phyloP scores from a whole-genome alignment of 768 basidiomycete genomes.

The Pleurotus tuber-regium region DNA sequence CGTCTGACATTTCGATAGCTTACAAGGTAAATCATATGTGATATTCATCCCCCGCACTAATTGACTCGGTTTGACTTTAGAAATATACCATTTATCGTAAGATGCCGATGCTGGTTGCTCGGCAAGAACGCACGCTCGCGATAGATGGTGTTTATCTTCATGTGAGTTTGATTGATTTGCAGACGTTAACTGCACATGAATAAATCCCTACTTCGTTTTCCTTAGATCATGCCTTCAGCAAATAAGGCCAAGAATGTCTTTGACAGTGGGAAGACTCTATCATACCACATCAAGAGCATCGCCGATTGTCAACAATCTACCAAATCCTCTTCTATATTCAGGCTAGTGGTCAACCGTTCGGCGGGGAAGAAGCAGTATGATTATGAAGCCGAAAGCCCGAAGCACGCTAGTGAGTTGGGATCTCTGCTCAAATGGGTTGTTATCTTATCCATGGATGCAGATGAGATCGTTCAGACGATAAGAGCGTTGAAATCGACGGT shows the following conservation, averaged over 20 bases:
- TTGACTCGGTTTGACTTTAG: constrained; percentile 31
- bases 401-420: constrained; percentile 62
- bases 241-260: constrained; percentile 79
- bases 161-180: constrained; percentile 31
- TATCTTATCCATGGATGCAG: constrained; percentile 28
- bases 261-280: constrained; percentile 86
- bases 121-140: constrained; percentile 88
- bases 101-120: constrained; percentile 88
- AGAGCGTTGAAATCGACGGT: constrained; percentile 59
- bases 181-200: background rate
- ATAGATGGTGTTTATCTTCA: constrained; percentile 96
- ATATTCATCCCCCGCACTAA: background rate
- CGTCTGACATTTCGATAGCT: constrained; percentile 77
- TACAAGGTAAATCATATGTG: constrained; percentile 63
- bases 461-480: constrained; percentile 77
- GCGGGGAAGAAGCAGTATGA: constrained; percentile 89
- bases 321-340: constrained; percentile 82
- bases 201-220: background rate
- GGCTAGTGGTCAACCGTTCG: constrained; percentile 78
- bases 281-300: constrained; percentile 89
- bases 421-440: constrained; percentile 1
- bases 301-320: constrained; percentile 79
- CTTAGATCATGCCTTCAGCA: constrained; percentile 83
- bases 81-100: constrained; percentile 93
- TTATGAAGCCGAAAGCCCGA: constrained; percentile 90